Evolutionary conservation across 805 yeast genomes (phyloP), one percentile per base, ranked within the genome.

Genomic region (Cyberlindnera mississippiensis): DNA sequence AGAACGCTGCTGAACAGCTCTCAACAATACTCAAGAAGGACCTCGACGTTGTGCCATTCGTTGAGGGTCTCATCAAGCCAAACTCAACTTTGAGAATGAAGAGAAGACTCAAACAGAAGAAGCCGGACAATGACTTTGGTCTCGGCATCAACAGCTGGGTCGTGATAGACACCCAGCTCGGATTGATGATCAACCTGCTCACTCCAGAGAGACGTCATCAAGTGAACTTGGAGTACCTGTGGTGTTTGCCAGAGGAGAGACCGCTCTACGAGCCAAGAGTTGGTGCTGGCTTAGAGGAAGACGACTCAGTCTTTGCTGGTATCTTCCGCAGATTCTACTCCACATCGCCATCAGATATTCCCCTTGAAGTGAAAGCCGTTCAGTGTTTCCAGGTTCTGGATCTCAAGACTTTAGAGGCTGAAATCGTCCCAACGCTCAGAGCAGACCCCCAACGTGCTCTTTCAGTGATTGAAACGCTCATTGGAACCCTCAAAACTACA

Each of bases 141-240:
- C 49, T 63, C 4, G 58, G 53, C 16, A 69, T 80, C 4, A 88
- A 87, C 52, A 75, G 85, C 19, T 90, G 98, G 98, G 78, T 86
- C 17, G 78, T 86, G 75, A 68, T 89, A 36, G 88, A 87, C 52
- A 74, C 87, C 37, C 68, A 71, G 20, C 62, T 75, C 2, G 77
- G 78, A 29, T 73, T 88, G 4, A 75, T 70, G 41, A 72, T 90
- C 26, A 96, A 90, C 61, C 62, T 90, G 14, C 63, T 90, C 54
- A 86, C 96, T 0, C 69, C 71, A 4, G 80, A 78, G 31, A 76
- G 91, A 60, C 70, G 97, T 44, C 58, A 61, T 14, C 80, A 76
- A 44, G 64, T 91, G 49, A 78, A 85, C 53, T 69, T 90, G 56
- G 96, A 88, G 59, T 68, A 72, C 18, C 56, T 88, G 33, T 88